These are phyloP conservation scores for Dianthus caryophyllus DNA, from an alignment of 148 eudicot species.

Conservation along the genomic window DNA sequence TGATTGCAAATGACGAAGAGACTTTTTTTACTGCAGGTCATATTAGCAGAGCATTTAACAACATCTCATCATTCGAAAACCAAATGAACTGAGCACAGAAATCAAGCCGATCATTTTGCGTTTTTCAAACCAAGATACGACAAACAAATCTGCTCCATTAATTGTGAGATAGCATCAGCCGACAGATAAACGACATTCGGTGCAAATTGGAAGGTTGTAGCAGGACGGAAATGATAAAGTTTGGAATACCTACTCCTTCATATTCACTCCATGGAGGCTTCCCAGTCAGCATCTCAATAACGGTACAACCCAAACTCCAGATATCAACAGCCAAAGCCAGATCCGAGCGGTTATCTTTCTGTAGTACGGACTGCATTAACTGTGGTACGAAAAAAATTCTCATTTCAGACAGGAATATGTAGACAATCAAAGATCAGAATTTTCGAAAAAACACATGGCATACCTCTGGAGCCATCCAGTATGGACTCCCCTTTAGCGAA, in stretches of 20 bases:
- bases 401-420: slow-evolving; percentile 18
- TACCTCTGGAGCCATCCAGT: slow-evolving; percentile 99
- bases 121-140: no score
- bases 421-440: background rate
- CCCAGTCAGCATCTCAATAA: slow-evolving; percentile 89
- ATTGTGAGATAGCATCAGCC: background rate
- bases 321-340: slow-evolving; percentile 88
- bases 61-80: background rate
- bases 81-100: background rate
- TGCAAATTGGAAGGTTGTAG: background rate
- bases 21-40: background rate
- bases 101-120: background rate
- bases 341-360: slow-evolving; percentile 58
- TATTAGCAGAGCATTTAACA: background rate
- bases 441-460: background rate
- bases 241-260: slow-evolving; percentile 66
- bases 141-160: background rate
- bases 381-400: slow-evolving; percentile 28
- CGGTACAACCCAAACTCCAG: slow-evolving; percentile 97
- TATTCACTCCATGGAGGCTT: slow-evolving; percentile 91
- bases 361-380: slow-evolving; percentile 74
- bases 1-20: background rate
- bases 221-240: background rate
- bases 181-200: background rate
- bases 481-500: slow-evolving; percentile 87